phyloP scores from a whole-genome alignment of 805 yeast species.

The Blastobotrys attinorum region DNA sequence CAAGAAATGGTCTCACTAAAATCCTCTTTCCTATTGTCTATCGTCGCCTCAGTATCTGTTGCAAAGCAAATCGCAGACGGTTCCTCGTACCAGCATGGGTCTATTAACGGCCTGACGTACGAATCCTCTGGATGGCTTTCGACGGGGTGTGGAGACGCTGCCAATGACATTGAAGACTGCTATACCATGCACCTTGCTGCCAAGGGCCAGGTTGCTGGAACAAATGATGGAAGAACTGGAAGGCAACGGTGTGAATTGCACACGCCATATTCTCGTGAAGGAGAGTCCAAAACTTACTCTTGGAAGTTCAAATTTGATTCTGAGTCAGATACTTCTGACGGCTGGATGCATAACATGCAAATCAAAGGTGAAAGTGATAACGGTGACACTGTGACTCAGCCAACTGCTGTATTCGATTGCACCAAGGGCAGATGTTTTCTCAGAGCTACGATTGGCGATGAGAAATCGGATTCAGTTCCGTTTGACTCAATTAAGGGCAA shows the following conservation, averaged over 20 bases:
- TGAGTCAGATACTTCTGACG: neutral
- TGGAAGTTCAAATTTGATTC: neutral
- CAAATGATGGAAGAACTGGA: neutral
- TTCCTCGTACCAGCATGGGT: neutral
- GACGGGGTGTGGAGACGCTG: neutral
- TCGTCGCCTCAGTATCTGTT: too few relatives aligned
- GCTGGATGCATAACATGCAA: neutral
- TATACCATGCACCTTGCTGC: neutral
- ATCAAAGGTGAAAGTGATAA: neutral
- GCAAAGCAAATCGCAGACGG: neutral
- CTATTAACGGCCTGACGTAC: neutral
- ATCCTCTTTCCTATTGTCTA: too few relatives aligned
- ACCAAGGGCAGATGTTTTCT: neutral
- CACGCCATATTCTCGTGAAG: neutral
- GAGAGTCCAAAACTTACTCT: neutral
- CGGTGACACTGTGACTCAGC: neutral
- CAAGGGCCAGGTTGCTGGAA: neutral
- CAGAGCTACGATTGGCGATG: neutral
- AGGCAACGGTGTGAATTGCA: neutral
- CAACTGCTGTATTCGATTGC: neutral
- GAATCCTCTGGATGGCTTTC: neutral
- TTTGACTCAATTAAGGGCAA: neutral
- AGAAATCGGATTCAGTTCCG: neutral
- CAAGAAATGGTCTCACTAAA: too few relatives aligned
- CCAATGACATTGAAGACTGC: neutral